A percentile compares a stretch with the other conserved stretches of the same genome.
phyloP scores from a whole-genome alignment of 2,329 filamentous ascomycete species.

The Torrubiellomyces zombiae region DNA sequence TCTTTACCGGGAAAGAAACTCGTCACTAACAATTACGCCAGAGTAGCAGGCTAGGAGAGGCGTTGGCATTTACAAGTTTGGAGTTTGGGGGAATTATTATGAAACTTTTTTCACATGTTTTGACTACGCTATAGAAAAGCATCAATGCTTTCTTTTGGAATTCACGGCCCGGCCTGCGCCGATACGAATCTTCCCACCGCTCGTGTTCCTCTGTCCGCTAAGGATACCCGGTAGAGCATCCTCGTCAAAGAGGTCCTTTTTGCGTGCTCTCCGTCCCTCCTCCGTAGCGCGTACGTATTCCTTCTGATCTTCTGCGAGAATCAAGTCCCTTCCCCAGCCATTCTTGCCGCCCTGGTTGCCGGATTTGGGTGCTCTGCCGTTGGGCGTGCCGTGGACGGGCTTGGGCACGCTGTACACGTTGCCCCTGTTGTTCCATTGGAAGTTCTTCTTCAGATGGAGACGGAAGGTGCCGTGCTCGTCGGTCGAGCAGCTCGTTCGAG shows the following conservation, averaged over 20 bases:
- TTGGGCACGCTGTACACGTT: conserved; percentile 90
- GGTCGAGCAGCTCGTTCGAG: conserved; percentile 72
- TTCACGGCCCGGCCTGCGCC: conserved; percentile 82
- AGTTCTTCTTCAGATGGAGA: conserved; percentile 82
- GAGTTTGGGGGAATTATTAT: conserved; percentile 2
- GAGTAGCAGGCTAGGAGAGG: too few relatives aligned
- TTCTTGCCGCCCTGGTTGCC: conserved; percentile 64
- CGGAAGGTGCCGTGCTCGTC: conserved; percentile 65
- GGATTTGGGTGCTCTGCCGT: conserved; percentile 53
- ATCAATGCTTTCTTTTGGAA: conserved; percentile 46
- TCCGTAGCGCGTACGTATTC: conserved; percentile 56
- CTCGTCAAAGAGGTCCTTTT: conserved; percentile 83
- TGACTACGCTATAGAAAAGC: too few relatives aligned
- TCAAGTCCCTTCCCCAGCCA: conserved; percentile 71
- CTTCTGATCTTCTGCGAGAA: conserved; percentile 90
- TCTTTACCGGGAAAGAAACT: too few relatives aligned
- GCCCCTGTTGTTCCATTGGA: conserved; percentile 88
- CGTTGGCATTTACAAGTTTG: too few relatives aligned
- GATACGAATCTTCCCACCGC: conserved; percentile 54
- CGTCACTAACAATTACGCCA: too few relatives aligned
- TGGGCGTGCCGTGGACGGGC: conserved; percentile 64
- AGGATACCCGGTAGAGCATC: conserved; percentile 79
- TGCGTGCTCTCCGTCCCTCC: conserved; percentile 48
- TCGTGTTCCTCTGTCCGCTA: conserved; percentile 54
- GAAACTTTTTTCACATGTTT: too few relatives aligned